phyloP scores from a whole-genome alignment of 345 rosid species.

The Corchorus olitorius region DNA sequence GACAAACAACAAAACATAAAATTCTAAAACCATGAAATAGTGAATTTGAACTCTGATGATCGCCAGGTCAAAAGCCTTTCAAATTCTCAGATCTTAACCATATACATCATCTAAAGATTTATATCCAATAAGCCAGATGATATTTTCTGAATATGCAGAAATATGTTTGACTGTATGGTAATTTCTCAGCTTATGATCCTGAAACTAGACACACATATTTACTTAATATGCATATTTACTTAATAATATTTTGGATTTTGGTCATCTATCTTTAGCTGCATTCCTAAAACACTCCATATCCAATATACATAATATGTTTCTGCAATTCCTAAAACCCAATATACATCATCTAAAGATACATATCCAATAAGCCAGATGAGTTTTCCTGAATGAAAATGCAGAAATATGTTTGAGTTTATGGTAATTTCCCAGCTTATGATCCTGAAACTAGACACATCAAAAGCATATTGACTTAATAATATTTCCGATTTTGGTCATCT shows the following conservation, averaged over 20 bases:
- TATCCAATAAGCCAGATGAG: background rate
- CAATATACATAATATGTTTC: no score
- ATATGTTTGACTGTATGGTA: background rate
- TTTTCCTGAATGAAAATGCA: background rate
- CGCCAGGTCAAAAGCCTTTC: background rate
- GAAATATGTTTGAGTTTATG: background rate
- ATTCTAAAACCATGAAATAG: background rate
- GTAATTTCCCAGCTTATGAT: background rate
- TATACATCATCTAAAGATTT: background rate
- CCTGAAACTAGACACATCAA: background rate
- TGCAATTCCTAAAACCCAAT: no score
- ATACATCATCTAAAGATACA: background rate
- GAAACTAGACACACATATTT: background rate
- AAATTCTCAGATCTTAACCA: background rate
- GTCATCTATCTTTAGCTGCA: background rate
- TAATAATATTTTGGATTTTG: background rate
- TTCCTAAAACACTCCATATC: background rate
- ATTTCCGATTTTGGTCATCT: background rate
- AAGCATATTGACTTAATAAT: background rate
- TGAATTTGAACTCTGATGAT: slow-evolving; percentile 1
- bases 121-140: background rate
- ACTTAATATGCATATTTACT: background rate
- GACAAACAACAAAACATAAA: background rate
- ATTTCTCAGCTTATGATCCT: background rate
- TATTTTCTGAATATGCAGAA: background rate